Conservation (phyloP, 164 flowering plant genomes). For the Amborella trichopoda region DNA sequence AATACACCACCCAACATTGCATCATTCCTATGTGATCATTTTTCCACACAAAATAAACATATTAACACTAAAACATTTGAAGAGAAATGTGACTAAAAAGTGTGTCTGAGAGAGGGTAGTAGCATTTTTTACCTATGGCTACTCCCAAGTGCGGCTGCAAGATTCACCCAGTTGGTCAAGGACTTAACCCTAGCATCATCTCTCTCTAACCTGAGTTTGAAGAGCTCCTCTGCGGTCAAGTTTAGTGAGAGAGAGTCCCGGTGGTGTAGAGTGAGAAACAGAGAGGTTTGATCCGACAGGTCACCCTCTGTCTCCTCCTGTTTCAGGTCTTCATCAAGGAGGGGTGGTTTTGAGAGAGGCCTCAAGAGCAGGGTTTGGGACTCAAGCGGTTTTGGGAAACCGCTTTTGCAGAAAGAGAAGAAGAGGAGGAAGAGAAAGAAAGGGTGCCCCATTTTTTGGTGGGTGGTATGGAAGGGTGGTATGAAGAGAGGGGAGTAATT, state of each 20-base stretch:
- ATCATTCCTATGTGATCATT: too few relatives aligned
- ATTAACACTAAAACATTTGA: background rate
- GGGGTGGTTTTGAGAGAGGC: slow-evolving; percentile 26
- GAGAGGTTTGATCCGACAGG: slow-evolving; percentile 5
- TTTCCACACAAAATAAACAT: background rate
- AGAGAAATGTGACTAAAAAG: background rate
- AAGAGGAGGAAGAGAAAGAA: slow-evolving; percentile 8
- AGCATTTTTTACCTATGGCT: background rate
- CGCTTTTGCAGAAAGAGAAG: slow-evolving; percentile 2
- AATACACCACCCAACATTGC: too few relatives aligned
- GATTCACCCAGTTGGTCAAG: slow-evolving; percentile 9
- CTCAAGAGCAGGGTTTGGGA: slow-evolving; percentile 25
- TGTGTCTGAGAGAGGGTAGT: background rate
- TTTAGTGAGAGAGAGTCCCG: slow-evolving; percentile 24
- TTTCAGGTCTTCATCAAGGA: slow-evolving; percentile 15
- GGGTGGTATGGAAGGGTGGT: background rate
- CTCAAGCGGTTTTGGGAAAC: slow-evolving; percentile 12
- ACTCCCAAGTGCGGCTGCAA: background rate
- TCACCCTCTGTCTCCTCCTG: slow-evolving; percentile 22
- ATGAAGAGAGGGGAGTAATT: background rate
- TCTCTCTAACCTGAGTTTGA: slow-evolving; percentile 44
- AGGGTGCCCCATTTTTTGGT: background rate
- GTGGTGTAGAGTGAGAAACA: slow-evolving; percentile 37
- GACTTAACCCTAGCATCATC: slow-evolving; percentile 38
- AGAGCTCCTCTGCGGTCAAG: slow-evolving; percentile 39